Percentiles rank a stretch among this genome's conserved stretches.
Evolutionary conservation across 306 rosid genomes (phyloP).

Genomic region (Castanea mollissima): DNA sequence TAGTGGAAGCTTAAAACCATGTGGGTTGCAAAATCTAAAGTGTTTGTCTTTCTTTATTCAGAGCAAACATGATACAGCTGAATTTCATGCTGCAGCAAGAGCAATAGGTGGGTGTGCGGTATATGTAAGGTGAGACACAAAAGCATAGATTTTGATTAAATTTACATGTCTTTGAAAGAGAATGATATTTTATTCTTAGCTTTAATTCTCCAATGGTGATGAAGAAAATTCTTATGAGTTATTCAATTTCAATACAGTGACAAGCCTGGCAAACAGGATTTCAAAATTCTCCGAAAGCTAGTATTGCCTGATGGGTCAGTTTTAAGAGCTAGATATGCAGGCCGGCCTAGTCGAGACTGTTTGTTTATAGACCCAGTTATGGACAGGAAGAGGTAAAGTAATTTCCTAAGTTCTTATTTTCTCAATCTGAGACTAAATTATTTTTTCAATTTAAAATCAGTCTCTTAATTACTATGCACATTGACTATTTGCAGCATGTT

Average conservation of each 20-base stretch:
- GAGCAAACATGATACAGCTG: slow-evolving; percentile 71
- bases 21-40: background rate
- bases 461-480: background rate
- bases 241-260: slow-evolving; percentile 44
- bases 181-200: background rate
- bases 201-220: background rate
- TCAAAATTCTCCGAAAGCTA: slow-evolving; percentile 58
- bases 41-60: slow-evolving; percentile 21
- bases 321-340: slow-evolving; percentile 60
- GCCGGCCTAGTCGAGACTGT: slow-evolving; percentile 76
- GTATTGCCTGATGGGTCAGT: slow-evolving; percentile 69
- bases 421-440: background rate
- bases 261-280: slow-evolving; percentile 66
- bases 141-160: background rate
- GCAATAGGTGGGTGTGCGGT: slow-evolving; percentile 79
- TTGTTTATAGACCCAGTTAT: slow-evolving; percentile 58
- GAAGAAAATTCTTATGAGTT: background rate
- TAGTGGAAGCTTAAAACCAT: background rate
- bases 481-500: slow-evolving; percentile 39
- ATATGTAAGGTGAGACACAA: slow-evolving; percentile 56
- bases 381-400: slow-evolving; percentile 51
- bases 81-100: slow-evolving; percentile 84
- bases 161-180: background rate
- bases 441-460: background rate
- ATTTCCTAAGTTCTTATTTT: background rate